A percentile compares a stretch with the other conserved stretches of the same genome.
phyloP scores from a whole-genome alignment of 164 flowering plant genomes.

The Santalum album region DNA sequence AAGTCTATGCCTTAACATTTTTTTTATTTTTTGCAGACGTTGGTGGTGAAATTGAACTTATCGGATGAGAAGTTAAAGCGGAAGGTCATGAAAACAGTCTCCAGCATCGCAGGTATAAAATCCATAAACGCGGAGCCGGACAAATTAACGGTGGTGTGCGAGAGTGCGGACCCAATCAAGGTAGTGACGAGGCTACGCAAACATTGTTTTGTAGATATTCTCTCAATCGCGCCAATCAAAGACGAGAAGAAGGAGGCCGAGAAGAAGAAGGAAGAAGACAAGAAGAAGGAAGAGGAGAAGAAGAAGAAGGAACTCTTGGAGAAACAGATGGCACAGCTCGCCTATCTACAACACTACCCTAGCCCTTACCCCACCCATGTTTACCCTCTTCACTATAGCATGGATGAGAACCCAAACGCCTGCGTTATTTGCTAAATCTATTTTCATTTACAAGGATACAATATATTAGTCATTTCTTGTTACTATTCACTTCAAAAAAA shows the following conservation, averaged over 20 bases:
- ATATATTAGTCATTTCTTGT: no score
- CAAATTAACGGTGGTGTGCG: background rate
- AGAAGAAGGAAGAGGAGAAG: background rate
- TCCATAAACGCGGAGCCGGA: background rate
- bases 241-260: background rate
- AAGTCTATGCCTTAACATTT: no score
- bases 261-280: background rate
- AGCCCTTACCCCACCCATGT: background rate
- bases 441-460: no score
- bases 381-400: background rate
- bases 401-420: background rate
- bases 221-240: background rate
- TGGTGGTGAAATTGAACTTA: background rate
- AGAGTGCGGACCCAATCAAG: background rate
- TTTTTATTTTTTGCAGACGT: background rate
- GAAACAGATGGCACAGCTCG: no score
- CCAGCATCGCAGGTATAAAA: background rate
- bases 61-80: background rate
- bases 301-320: no score
- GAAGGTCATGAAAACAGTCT: background rate
- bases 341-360: background rate
- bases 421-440: no score
- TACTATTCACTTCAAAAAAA: no score
- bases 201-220: background rate
- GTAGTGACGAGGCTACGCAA: background rate